Evolutionary conservation across 805 yeast genomes (phyloP), one percentile per base, ranked within the genome.

Genomic region (Nakazawaea molendinolei): DNA sequence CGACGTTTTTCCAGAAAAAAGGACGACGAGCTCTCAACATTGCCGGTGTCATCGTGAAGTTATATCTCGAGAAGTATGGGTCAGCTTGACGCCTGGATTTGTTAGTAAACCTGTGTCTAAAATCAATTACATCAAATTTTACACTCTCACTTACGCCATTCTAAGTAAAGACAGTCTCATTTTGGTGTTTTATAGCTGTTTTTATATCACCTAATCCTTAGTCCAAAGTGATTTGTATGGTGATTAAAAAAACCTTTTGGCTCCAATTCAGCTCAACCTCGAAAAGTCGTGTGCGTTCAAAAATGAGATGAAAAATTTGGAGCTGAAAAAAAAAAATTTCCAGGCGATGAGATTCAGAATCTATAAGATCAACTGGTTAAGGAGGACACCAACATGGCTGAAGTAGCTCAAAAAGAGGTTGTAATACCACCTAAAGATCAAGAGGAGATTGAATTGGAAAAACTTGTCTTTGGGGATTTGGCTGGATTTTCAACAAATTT

Each of bases 21-120:
- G 95, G 97, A 42, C 72, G 69, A 58, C 97, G 74, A 31, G 95
- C 96, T 45, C 97, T 71, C 46, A 86, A 67, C 69, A 90, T 77
- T 5, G 96, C 95, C 12, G 95, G 95, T 1, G 96, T 85, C 90
- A 87, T 87, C 52, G 68, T 68, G 49, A 63, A 67, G 10, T 77
- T 71, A 42, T 52, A 56, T 23, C 67, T 69, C 55, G 69, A 68
- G 44, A 55, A 56, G 41, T 61, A 61, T 19, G 62, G 54, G 36
- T 47, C 49, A 14, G 51, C 35, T 34, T 52, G 50, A 23, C 20
- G 19, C 8, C 23, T 35, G 24, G 15, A 20, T 4, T 7, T 23
- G 33, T 28, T 35, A 35, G 33, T 6, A 9, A 17, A 15, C 14
- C 17, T 24, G 16, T 24, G 16, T 13, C 17, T 27, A 10, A 12